These are phyloP conservation scores for Brassica carinata DNA, from an alignment of 345 rosid genomes.

Conservation along the genomic window DNA sequence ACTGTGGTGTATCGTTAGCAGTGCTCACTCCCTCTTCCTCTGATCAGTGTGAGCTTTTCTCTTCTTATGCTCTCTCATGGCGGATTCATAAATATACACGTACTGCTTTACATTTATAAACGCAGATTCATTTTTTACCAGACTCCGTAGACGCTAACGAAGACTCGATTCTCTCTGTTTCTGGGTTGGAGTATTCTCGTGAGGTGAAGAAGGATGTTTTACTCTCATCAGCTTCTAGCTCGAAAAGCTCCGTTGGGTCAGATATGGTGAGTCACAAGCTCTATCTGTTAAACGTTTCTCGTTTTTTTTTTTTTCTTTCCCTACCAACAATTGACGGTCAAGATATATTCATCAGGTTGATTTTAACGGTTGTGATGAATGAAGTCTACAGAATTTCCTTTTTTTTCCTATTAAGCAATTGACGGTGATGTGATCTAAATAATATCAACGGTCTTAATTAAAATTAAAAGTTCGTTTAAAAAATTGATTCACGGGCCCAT, in stretches of 20 bases:
- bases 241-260: constrained; percentile 97
- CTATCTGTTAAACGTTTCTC: not conserved
- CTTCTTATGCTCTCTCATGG: constrained; percentile 32
- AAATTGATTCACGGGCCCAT: not conserved
- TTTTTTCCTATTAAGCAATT: constrained; percentile 48
- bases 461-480: not conserved
- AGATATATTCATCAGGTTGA: no score
- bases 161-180: constrained; percentile 19
- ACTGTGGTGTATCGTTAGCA: constrained; percentile 3
- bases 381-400: constrained; percentile 13
- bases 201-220: constrained; percentile 59
- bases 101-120: not conserved
- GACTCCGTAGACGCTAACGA: not conserved
- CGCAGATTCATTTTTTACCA: constrained; percentile 12
- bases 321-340: no score
- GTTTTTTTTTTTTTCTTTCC: not conserved
- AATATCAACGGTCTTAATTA: not conserved
- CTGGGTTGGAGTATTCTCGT: constrained; percentile 5
- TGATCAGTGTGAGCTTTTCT: constrained; percentile 26
- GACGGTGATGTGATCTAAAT: not conserved
- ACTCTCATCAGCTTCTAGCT: constrained; percentile 92
- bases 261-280: constrained; percentile 62
- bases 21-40: constrained; percentile 6
- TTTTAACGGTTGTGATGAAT: no score
- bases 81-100: constrained; percentile 15